phyloP scores from a whole-genome alignment of 2,329 filamentous ascomycete species.

The Pseudogymnoascus sp. region DNA sequence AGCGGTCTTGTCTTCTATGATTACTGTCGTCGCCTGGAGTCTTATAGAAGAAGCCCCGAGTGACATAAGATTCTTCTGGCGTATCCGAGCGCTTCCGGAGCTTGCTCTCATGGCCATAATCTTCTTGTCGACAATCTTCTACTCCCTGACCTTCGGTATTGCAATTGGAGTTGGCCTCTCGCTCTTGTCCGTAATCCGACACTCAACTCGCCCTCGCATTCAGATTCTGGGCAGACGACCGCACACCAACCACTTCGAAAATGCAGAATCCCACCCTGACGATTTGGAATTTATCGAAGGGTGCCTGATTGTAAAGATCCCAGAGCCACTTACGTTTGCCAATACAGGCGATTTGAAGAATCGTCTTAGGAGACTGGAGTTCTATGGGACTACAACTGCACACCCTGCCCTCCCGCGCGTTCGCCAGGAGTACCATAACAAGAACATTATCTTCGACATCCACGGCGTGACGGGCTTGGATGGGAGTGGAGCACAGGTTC shows the following conservation, averaged over 20 bases:
- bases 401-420: slow-evolving; percentile 84
- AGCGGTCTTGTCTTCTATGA: slow-evolving; percentile 88
- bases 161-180: slow-evolving; percentile 90
- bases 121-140: slow-evolving; percentile 87
- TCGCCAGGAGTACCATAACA: slow-evolving; percentile 71
- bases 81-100: slow-evolving; percentile 80
- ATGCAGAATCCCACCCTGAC: slow-evolving; percentile 68
- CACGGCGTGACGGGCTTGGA: slow-evolving; percentile 95
- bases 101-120: slow-evolving; percentile 83
- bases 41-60: slow-evolving; percentile 92
- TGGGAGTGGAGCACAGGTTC: slow-evolving; percentile 84
- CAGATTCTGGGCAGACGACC: slow-evolving; percentile 90
- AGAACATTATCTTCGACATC: slow-evolving; percentile 93
- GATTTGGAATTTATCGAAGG: slow-evolving; percentile 84
- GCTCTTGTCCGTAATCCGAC: slow-evolving; percentile 79
- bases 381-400: slow-evolving; percentile 78
- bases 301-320: slow-evolving; percentile 93
- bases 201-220: slow-evolving; percentile 86
- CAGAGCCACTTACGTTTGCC: slow-evolving; percentile 91
- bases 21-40: slow-evolving; percentile 89
- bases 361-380: slow-evolving; percentile 73
- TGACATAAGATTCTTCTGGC: slow-evolving; percentile 83
- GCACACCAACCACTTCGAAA: slow-evolving; percentile 77
- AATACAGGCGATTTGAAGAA: slow-evolving; percentile 91
- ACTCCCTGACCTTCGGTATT: slow-evolving; percentile 88